A percentile compares a stretch with the other conserved stretches of the same genome.
Conservation (phyloP, 495 filamentous ascomycete genomes). For the Penicillium dipodomyicola region DNA sequence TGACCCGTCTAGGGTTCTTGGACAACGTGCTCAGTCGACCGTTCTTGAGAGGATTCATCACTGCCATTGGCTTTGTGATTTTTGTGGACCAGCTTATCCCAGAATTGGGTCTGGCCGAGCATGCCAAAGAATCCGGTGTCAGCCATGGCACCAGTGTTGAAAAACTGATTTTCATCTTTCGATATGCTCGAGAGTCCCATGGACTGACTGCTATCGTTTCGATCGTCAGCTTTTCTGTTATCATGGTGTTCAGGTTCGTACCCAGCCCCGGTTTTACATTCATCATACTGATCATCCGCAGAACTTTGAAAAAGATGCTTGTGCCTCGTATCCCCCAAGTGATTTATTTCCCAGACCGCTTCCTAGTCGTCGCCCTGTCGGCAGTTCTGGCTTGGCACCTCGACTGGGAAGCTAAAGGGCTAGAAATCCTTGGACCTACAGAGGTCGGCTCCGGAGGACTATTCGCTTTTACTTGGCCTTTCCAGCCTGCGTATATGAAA, state of each 20-base stretch:
- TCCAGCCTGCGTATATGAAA: conserved; percentile 68
- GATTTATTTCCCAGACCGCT: conserved; percentile 89
- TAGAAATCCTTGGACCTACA: conserved; percentile 80
- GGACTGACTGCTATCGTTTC: conserved; percentile 71
- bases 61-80: conserved; percentile 93
- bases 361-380: conserved; percentile 83
- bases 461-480: conserved; percentile 85
- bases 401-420: conserved; percentile 75
- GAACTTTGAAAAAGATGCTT: conserved; percentile 76
- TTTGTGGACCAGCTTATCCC: conserved; percentile 91
- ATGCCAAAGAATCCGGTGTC: conserved; percentile 57
- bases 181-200: conserved; percentile 64
- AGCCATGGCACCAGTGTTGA: conserved; percentile 79
- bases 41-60: conserved; percentile 93
- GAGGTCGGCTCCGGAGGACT: conserved; percentile 56
- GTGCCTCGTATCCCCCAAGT: conserved; percentile 78
- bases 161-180: conserved; percentile 77
- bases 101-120: conserved; percentile 72
- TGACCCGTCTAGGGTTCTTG: conserved; percentile 85
- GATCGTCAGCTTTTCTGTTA: conserved; percentile 76
- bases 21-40: conserved; percentile 92
- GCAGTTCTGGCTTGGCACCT: conserved; percentile 77
- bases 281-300: conserved; percentile 29
- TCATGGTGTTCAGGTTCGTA: conserved; percentile 76
- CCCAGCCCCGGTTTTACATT: background rate